Percentiles rank a stretch among this genome's conserved stretches.
Evolutionary conservation across 2,329 filamentous ascomycete genomes (phyloP).

Genomic region (Domatiomyces catenatus): DNA sequence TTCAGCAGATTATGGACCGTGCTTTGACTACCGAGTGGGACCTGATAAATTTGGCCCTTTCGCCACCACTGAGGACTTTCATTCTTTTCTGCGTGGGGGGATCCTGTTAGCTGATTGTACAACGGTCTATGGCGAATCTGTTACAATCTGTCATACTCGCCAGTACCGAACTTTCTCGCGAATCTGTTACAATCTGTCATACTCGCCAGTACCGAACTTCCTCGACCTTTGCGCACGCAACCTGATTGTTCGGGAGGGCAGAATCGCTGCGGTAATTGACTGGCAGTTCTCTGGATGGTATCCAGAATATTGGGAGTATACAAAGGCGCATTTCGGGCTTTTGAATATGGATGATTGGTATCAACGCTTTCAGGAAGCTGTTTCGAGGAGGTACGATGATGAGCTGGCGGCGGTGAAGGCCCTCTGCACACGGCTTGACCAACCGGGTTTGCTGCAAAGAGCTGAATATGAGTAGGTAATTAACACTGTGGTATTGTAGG

Average conservation of each 20-base stretch:
- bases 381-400: too few species aligned
- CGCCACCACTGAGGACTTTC: slow-evolving; percentile 1
- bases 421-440: too few species aligned
- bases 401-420: too few species aligned
- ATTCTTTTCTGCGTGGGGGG: slow-evolving; percentile 4
- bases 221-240: too few species aligned
- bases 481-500: too few species aligned
- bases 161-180: background rate
- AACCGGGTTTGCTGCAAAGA: too few species aligned
- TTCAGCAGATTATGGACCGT: slow-evolving; percentile 6
- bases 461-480: too few species aligned
- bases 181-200: slow-evolving; percentile 4
- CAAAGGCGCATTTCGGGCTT: too few species aligned
- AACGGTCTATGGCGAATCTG: background rate
- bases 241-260: slow-evolving; percentile 14
- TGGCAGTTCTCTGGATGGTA: slow-evolving; percentile 18
- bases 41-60: too few species aligned
- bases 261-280: slow-evolving; percentile 15
- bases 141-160: slow-evolving; percentile 4
- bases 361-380: too few species aligned
- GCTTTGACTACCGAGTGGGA: background rate
- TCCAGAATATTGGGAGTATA: slow-evolving; percentile 17
- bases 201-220: too few species aligned
- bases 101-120: slow-evolving; percentile 1
- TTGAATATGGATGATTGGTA: too few species aligned